Conservation (phyloP, 805 yeast species). For the Ogataea philodendri region DNA sequence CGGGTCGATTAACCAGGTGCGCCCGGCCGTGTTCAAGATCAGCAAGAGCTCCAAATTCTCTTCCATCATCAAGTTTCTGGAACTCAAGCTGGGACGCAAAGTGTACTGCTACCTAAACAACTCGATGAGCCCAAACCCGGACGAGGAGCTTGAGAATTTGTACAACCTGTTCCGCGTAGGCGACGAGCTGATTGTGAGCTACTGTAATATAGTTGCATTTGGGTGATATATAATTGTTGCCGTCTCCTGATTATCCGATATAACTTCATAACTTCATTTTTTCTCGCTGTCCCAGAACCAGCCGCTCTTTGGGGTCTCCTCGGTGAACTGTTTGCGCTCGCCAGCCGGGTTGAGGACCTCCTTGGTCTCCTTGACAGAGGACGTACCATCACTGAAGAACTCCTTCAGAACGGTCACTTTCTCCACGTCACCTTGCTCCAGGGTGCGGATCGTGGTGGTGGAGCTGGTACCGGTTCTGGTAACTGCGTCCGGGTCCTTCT, state of each 20-base stretch:
- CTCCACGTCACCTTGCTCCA: constrained; percentile 44
- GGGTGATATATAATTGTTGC: no score
- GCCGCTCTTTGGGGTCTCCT: no score
- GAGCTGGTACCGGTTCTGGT: constrained; percentile 38
- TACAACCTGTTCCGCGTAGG: constrained; percentile 36
- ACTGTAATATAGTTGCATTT: constrained; percentile 47
- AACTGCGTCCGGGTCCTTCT: constrained; percentile 3
- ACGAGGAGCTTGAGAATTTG: constrained; percentile 40
- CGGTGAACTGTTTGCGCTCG: no score
- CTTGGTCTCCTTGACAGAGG: constrained; percentile 37
- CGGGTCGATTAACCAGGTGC: constrained; percentile 51
- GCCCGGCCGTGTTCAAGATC: constrained; percentile 50
- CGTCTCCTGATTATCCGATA: no score
- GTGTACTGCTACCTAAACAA: constrained; percentile 45
- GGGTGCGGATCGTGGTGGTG: constrained; percentile 35
- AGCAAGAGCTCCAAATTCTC: constrained; percentile 46
- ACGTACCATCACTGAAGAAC: constrained; percentile 44
- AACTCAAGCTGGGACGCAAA: constrained; percentile 35
- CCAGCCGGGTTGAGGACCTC: constrained; percentile 40
- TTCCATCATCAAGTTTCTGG: constrained; percentile 45
- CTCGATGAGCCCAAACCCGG: constrained; percentile 46
- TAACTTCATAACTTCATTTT: constrained; percentile 5
- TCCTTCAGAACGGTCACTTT: constrained; percentile 38
- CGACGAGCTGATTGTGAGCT: constrained; percentile 43
- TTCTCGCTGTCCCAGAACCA: constrained; percentile 33